Evolutionary conservation across 1,284 basidiomycete species (phyloP).

Genomic region (Rhodotorula sp.): DNA sequence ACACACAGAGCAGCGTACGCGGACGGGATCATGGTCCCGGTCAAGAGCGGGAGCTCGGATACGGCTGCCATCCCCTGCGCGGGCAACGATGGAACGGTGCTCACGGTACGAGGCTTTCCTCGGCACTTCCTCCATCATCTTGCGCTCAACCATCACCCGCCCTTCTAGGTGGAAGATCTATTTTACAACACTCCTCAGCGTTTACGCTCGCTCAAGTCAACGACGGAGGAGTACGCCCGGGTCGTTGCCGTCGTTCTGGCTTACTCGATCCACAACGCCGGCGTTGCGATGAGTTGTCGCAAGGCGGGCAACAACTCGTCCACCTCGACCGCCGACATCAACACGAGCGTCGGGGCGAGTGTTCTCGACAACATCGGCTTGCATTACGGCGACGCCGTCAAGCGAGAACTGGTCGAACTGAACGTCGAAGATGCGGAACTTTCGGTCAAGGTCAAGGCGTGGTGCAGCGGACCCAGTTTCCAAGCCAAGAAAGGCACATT

Average conservation of each 20-base stretch:
- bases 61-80: slow-evolving; percentile 83
- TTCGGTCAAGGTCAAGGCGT: slow-evolving; percentile 67
- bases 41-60: slow-evolving; percentile 63
- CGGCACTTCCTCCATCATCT: neutral
- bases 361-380: slow-evolving; percentile 71
- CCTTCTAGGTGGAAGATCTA: slow-evolving; percentile 78
- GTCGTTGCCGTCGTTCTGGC: slow-evolving; percentile 92
- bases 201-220: slow-evolving; percentile 76
- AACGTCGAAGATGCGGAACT: slow-evolving; percentile 46
- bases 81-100: slow-evolving; percentile 89
- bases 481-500: slow-evolving; percentile 81
- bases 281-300: slow-evolving; percentile 75
- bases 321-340: slow-evolving; percentile 68
- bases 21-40: slow-evolving; percentile 68
- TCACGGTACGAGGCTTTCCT: slow-evolving; percentile 60
- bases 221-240: slow-evolving; percentile 88
- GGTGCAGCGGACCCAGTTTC: slow-evolving; percentile 85
- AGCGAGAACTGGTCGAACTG: slow-evolving; percentile 71
- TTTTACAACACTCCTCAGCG: slow-evolving; percentile 94
- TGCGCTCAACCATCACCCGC: slow-evolving; percentile 2
- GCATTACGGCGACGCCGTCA: slow-evolving; percentile 77
- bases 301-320: slow-evolving; percentile 76
- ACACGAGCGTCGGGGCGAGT: slow-evolving; percentile 71
- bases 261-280: slow-evolving; percentile 90
- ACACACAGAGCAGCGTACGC: slow-evolving; percentile 68